phyloP scores from a whole-genome alignment of 306 rosid genomes.

The Prunus persica region DNA sequence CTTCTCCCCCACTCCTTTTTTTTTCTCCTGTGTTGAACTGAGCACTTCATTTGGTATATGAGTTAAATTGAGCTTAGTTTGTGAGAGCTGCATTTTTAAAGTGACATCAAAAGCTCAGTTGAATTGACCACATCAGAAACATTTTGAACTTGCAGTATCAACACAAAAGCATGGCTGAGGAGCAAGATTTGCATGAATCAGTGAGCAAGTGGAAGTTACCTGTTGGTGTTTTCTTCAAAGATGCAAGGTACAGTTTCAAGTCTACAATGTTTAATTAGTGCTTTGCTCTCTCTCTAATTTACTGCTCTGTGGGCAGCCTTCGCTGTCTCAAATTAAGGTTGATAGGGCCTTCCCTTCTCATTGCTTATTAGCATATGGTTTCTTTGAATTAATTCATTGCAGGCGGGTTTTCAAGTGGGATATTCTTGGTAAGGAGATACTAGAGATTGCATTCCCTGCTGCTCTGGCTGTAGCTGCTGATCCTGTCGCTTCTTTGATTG shows the following conservation, averaged over 20 bases:
- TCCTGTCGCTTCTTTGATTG: slow-evolving; percentile 94
- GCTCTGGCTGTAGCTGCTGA: slow-evolving; percentile 97
- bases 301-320: slow-evolving; percentile 9
- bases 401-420: slow-evolving; percentile 80
- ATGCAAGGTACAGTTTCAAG: slow-evolving; percentile 58
- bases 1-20: no score
- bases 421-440: slow-evolving; percentile 62
- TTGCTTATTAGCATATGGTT: no score
- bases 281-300: no score
- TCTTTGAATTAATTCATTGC: slow-evolving; percentile 5
- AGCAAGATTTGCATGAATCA: slow-evolving; percentile 1
- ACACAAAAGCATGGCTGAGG: slow-evolving; percentile 40
- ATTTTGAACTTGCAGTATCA: background rate
- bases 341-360: background rate
- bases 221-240: slow-evolving; percentile 79
- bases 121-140: background rate
- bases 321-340: background rate
- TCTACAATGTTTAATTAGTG: background rate
- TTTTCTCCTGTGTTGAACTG: background rate
- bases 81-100: background rate
- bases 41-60: background rate
- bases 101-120: background rate
- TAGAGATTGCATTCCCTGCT: slow-evolving; percentile 87
- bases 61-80: background rate
- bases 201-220: slow-evolving; percentile 56